Base-by-base conservation (phyloP, 768 basidiomycete species). In the Hypholoma fasciculare region DNA sequence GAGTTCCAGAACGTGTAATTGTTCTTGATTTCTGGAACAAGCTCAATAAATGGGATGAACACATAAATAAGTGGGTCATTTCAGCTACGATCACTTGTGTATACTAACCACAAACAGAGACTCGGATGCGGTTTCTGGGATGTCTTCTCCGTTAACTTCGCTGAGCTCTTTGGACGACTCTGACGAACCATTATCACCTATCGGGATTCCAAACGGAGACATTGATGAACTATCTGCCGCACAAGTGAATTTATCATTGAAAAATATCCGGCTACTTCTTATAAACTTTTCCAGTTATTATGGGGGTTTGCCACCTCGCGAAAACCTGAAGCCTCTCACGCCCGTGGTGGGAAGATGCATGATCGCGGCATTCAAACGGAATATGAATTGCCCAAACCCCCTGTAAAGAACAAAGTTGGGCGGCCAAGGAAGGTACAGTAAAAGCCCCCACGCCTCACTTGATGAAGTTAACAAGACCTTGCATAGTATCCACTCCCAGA, bases 21-120 rank as follows among this genome's bases (percentile, higher is more conserved):
- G 82, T 92, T 47, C 82, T 99, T 49, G 96, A 99, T 71, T 99
- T 99, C 68, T 98, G 96, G 96, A 88, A 85, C 56, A 95, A 90
- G 71, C 78, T 92, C 57, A 82, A 75, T 54, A 80, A 79, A 57
- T 72, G 67, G 30, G 73, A 73, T 59, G 72, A 69, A 37, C 73
- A 73, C 55, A 61, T 73, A 47, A 75, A 70, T 26, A 76, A 71
- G 86, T 65, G 27, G 12, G 61, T 46, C 84, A 62, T 63, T 77
- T 74, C 34, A 36, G 37, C 54, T 27, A 26, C 17, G 17, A 54
- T 44, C 42, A 8, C 38, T 52, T 20, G 40, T 23, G 61, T 6
- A 52, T 38, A 44, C 57, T 49, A 54, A 38, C 30, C 46, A 17
- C 34, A 40, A 47, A 30, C 58, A 79, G 78, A 62, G 76, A 78